Conservation (phyloP, 2,329 filamentous ascomycete species). For the Beauveria scarabaeidicola region DNA sequence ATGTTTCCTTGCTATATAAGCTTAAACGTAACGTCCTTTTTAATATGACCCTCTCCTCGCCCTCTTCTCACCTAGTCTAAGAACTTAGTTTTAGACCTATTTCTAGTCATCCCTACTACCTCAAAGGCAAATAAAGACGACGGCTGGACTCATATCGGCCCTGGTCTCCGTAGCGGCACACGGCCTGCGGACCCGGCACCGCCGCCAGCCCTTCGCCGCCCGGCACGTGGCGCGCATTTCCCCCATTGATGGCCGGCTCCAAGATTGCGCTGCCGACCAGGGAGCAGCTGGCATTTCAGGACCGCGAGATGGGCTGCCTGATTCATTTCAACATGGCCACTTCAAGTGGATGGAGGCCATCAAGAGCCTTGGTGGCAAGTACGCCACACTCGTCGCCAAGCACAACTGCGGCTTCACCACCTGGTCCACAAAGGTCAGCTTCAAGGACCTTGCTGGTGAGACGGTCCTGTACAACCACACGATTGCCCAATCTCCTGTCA, state of each 20-base stretch:
- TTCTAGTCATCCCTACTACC: too few species aligned
- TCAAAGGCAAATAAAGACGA: not conserved
- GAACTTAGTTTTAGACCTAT: not conserved
- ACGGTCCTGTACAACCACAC: conserved; percentile 21
- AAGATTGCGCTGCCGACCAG: conserved; percentile 19
- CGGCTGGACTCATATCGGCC: not conserved
- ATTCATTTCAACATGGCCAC: conserved; percentile 21
- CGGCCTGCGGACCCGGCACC: not conserved
- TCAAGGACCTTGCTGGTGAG: conserved; percentile 17
- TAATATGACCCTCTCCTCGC: not conserved
- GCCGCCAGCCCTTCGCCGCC: not conserved
- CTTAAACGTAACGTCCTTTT: not conserved
- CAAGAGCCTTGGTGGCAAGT: conserved; percentile 19
- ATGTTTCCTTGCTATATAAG: not conserved
- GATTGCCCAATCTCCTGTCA: conserved; percentile 19
- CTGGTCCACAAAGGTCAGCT: conserved; percentile 21
- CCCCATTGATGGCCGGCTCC: conserved; percentile 19
- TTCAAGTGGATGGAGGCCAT: conserved; percentile 22
- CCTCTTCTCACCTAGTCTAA: not conserved
- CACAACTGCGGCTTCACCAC: conserved; percentile 24
- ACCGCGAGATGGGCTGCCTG: conserved; percentile 19
- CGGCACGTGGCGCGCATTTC: conserved; percentile 16
- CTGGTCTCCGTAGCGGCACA: not conserved
- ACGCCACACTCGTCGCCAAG: conserved; percentile 23
- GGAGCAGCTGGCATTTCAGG: conserved; percentile 19